Conservation (phyloP, 192 early-diverging fungal genomes). For the Rhizoclosmatium globosum region DNA sequence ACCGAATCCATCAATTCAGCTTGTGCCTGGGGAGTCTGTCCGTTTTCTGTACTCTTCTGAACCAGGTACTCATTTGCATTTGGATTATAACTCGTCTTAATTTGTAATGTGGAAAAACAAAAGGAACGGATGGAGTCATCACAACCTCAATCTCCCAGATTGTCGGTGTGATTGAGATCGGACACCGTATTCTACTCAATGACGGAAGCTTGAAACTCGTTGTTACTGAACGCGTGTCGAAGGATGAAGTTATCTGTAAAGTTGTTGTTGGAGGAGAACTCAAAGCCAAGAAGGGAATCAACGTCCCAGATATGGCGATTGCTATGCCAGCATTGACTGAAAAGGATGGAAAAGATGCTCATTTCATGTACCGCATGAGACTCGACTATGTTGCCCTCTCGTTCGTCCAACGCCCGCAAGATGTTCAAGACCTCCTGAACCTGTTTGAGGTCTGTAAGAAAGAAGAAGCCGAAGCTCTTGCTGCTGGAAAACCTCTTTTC, state of each 20-base stretch:
- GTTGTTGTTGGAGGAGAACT: conserved; percentile 57
- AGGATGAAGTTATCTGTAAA: conserved; percentile 51
- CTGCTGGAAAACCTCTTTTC: neutral
- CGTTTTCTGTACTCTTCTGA: conserved; percentile 43
- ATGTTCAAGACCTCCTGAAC: conserved; percentile 58
- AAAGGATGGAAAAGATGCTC: conserved; percentile 60
- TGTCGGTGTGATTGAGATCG: conserved; percentile 52
- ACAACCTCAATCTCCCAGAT: conserved; percentile 54
- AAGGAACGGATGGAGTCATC: conserved; percentile 48
- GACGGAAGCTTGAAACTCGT: conserved; percentile 55
- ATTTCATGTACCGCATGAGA: conserved; percentile 55
- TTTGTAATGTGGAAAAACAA: too few species aligned
- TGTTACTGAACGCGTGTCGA: conserved; percentile 51
- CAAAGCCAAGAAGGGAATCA: conserved; percentile 65
- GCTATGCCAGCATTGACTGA: conserved; percentile 63
- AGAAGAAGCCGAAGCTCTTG: conserved; percentile 56
- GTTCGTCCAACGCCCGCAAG: conserved; percentile 60
- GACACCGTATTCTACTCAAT: conserved; percentile 62
- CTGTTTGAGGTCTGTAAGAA: conserved; percentile 38
- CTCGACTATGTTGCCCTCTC: conserved; percentile 60
- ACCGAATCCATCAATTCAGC: conserved; percentile 50
- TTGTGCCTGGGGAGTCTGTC: conserved; percentile 37
- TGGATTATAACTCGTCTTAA: too few species aligned
- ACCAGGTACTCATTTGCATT: conserved; percentile 3
- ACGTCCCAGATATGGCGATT: conserved; percentile 62